A percentile compares a stretch with the other conserved stretches of the same genome.
phyloP scores from a whole-genome alignment of 192 early-diverging fungal genomes.

The Coemansia sp. region DNA sequence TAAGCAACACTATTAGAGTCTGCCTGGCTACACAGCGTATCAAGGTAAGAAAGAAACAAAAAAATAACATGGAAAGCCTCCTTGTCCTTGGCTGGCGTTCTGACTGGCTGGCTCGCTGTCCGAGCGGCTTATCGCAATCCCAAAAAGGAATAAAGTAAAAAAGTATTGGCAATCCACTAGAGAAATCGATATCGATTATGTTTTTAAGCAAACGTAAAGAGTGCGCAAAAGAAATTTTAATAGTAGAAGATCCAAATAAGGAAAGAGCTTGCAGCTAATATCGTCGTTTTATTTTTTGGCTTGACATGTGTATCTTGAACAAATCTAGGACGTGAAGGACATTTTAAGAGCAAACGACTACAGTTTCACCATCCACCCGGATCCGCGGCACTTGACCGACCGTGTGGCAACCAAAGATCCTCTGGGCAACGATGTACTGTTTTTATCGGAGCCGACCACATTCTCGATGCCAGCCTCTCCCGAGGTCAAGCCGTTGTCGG shows the following conservation, averaged over 20 bases:
- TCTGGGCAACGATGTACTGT: constrained; percentile 74
- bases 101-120: constrained; percentile 12
- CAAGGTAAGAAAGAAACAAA: constrained; percentile 20
- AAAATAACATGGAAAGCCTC: too few species aligned
- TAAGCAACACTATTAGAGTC: constrained; percentile 28
- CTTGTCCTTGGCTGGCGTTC: neutral
- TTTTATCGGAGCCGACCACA: constrained; percentile 62
- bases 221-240: too few species aligned
- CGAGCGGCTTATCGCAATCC: constrained; percentile 11
- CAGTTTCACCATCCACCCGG: constrained; percentile 34
- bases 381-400: constrained; percentile 27
- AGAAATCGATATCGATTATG: too few species aligned
- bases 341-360: constrained; percentile 12
- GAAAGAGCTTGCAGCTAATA: neutral
- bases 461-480: constrained; percentile 54
- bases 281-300: neutral
- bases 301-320: too few species aligned
- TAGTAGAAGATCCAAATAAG: too few species aligned
- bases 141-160: too few species aligned
- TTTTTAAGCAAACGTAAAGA: too few species aligned
- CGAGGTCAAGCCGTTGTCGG: constrained; percentile 17
- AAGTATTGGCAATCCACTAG: too few species aligned
- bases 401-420: constrained; percentile 69
- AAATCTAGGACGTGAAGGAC: constrained; percentile 28
- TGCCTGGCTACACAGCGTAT: constrained; percentile 29